These are phyloP conservation scores for Podila minutissima DNA, from an alignment of 192 early-diverging fungal genomes.

Conservation along the genomic window DNA sequence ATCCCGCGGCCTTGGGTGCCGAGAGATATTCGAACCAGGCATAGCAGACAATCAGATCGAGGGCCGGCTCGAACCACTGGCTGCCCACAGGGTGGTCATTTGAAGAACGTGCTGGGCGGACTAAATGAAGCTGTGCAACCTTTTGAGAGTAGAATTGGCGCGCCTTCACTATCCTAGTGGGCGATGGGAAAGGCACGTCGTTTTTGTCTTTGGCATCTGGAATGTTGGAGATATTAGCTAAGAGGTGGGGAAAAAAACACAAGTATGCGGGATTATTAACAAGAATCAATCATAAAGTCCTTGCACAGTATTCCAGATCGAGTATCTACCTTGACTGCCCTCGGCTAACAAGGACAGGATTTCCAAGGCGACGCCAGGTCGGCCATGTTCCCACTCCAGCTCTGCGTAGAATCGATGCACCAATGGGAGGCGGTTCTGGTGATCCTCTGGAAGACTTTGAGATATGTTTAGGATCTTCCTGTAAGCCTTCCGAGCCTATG, in stretches of 20 bases:
- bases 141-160: slow-evolving; percentile 56
- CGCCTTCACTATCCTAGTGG: slow-evolving; percentile 47
- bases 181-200: slow-evolving; percentile 14
- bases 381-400: slow-evolving; percentile 61
- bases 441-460: slow-evolving; percentile 47
- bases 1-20: slow-evolving; percentile 4
- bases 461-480: slow-evolving; percentile 53
- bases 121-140: slow-evolving; percentile 48
- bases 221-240: neutral
- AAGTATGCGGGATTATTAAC: neutral
- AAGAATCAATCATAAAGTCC: neutral
- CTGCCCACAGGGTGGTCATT: slow-evolving; percentile 1
- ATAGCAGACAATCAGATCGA: slow-evolving; percentile 51
- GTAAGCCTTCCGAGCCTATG: slow-evolving; percentile 61
- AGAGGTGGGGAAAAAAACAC: neutral
- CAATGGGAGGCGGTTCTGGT: slow-evolving; percentile 45
- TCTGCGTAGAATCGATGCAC: slow-evolving; percentile 60
- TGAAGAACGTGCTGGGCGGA: neutral
- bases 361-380: slow-evolving; percentile 52
- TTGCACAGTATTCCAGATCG: neutral
- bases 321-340: slow-evolving; percentile 9
- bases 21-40: slow-evolving; percentile 59
- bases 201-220: slow-evolving; percentile 3
- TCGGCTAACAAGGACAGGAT: slow-evolving; percentile 54
- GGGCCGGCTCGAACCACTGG: slow-evolving; percentile 36